Evolutionary conservation across 192 early-diverging fungal species (phyloP), one percentile per base, ranked within the genome.

Genomic region (Umbelopsis sp.): DNA sequence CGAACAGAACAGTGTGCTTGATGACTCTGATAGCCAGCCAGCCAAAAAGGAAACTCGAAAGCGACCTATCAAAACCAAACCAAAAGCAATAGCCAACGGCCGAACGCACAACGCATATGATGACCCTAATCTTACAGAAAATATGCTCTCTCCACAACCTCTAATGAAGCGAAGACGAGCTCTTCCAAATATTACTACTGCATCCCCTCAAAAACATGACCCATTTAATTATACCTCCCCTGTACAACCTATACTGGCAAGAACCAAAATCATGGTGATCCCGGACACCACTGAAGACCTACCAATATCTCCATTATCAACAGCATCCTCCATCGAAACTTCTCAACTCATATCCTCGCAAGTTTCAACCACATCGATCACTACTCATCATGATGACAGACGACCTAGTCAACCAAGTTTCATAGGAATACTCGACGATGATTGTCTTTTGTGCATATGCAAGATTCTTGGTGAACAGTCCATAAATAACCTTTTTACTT

Each of bases 381-480:
- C 16, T 21, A 20, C 16, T 21, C 47, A 49, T n/a, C 4, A n/a
- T 4, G 47, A 49, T 6, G 20, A 20, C 3, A n/a, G 14, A 4
- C 6, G 20, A 16, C 17, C 31, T 34, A 32, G 14, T 11, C 10
- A 29, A 17, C 56, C 56, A 62, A 36, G 17, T 34, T 62, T 34
- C 14, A 62, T 62, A n/a, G 56, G 26, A 34, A 17, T 62, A 31
- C 56, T 62, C 31, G 14, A 62, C 31, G 56, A 62, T 62, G 56
- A 62, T 31, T 62, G 56, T 14, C 17, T 62, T 6, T 17, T 31
- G 12, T 20, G 2, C 12, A 62, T 62, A 62, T 62, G 56, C 56
- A 34, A 34, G 4, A 31, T 62, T 29, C 10, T 22, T 20, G 31
- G 56, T 7, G 56, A 62, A n/a, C 31, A 20, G 26, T 29, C 14